phyloP scores from a whole-genome alignment of 2,329 filamentous ascomycete species.

The Pseudogymnoascus sp. region DNA sequence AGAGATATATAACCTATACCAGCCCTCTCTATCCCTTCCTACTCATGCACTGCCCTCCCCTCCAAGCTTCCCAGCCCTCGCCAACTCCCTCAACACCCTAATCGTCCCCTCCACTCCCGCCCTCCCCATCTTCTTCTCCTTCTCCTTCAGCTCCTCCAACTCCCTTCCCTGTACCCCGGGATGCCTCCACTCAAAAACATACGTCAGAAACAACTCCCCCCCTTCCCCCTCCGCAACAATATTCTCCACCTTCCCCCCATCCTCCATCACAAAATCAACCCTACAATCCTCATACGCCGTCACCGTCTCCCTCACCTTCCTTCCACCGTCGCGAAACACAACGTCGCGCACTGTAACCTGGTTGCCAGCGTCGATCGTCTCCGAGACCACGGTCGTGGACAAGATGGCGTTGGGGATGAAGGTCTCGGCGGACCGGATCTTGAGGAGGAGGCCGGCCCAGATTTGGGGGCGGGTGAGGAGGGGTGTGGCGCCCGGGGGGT shows the following conservation, averaged over 20 bases:
- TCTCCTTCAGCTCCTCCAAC: background rate
- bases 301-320: conserved; percentile 20
- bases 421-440: conserved; percentile 23
- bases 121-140: conserved; percentile 13
- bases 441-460: conserved; percentile 28
- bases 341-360: conserved; percentile 23
- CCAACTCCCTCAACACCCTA: conserved; percentile 5
- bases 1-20: conserved; percentile 28
- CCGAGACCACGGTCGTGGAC: conserved; percentile 19
- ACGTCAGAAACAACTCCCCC: conserved; percentile 33
- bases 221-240: conserved; percentile 26
- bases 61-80: conserved; percentile 12
- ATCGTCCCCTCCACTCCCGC: conserved; percentile 14
- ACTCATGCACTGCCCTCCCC: conserved; percentile 16
- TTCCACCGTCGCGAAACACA: conserved; percentile 20
- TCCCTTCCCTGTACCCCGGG: conserved; percentile 18
- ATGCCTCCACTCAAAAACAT: conserved; percentile 34
- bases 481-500: conserved; percentile 26
- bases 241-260: too few relatives aligned
- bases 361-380: conserved; percentile 16
- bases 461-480: conserved; percentile 28
- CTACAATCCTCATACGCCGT: conserved; percentile 21
- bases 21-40: conserved; percentile 22
- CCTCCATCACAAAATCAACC: conserved; percentile 25
- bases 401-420: conserved; percentile 24